These are phyloP conservation scores for Albatrellus ellisii DNA, from an alignment of 768 basidiomycete genomes.

Conservation along the genomic window DNA sequence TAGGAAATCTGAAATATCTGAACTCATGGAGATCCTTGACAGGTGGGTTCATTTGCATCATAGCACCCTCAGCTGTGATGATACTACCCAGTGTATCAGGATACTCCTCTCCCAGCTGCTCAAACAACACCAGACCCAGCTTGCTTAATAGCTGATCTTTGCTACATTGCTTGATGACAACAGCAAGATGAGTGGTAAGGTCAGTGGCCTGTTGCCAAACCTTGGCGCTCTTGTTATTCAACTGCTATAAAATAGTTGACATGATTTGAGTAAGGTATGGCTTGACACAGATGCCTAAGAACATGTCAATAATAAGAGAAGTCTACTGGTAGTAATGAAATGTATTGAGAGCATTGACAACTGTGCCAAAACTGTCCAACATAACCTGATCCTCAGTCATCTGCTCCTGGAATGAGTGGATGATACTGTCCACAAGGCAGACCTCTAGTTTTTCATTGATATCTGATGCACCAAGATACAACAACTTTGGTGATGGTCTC, in stretches of 20 bases:
- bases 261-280: conserved; percentile 98
- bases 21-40: conserved; percentile 93
- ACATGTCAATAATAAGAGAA: background rate
- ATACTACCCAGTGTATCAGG: conserved; percentile 98
- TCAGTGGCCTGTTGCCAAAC: conserved; percentile 98
- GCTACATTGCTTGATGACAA: conserved; percentile 97
- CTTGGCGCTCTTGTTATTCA: conserved; percentile 99
- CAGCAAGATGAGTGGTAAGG: conserved; percentile 85
- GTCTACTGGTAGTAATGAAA: conserved; percentile 1
- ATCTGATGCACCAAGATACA: conserved; percentile 83
- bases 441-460: conserved; percentile 93
- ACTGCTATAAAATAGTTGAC: conserved; percentile 95
- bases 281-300: conserved; percentile 96
- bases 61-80: conserved; percentile 94
- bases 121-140: conserved; percentile 92
- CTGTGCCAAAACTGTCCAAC: conserved; percentile 94
- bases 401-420: conserved; percentile 98
- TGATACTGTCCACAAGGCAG: conserved; percentile 90
- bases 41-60: conserved; percentile 99
- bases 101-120: conserved; percentile 98
- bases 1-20: background rate
- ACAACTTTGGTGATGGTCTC: conserved; percentile 97
- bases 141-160: conserved; percentile 94
- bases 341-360: conserved; percentile 90
- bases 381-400: conserved; percentile 97